Evolutionary conservation across 192 early-diverging fungal genomes (phyloP).

Genomic region (Coemansia sp.): DNA sequence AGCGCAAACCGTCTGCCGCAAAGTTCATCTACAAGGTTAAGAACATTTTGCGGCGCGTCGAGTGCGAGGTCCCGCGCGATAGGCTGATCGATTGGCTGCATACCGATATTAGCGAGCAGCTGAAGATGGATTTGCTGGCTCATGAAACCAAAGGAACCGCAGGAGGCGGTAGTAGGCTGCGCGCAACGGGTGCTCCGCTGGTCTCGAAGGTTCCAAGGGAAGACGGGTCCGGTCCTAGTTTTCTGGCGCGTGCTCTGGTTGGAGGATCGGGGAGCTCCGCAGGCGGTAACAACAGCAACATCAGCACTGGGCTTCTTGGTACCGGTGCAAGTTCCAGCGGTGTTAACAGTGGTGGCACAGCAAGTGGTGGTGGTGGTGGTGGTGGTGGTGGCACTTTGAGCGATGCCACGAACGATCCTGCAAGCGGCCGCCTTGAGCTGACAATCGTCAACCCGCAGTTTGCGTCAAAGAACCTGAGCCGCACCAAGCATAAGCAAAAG

Average conservation of each 20-base stretch:
- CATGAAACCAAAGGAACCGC: conserved; percentile 36
- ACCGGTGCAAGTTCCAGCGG: not conserved
- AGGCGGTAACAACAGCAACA: not conserved
- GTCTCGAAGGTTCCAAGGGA: too few relatives aligned
- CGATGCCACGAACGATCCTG: conserved; percentile 45
- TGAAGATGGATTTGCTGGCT: conserved; percentile 58
- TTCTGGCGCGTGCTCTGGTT: conserved; percentile 9
- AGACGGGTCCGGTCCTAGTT: too few relatives aligned
- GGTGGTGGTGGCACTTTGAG: conserved; percentile 8
- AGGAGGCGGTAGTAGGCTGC: too few relatives aligned
- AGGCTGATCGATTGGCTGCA: conserved; percentile 62
- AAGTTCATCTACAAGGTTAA: conserved; percentile 66
- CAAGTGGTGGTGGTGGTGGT: too few relatives aligned
- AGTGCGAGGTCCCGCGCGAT: conserved; percentile 66
- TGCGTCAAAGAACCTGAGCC: conserved; percentile 35
- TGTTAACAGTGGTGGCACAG: not conserved
- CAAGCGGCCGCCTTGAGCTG: conserved; percentile 38
- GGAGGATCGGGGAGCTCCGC: conserved; percentile 13
- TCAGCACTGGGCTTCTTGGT: too few relatives aligned
- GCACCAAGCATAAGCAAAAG: conserved; percentile 36
- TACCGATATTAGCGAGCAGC: conserved; percentile 70
- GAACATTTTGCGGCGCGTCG: conserved; percentile 70
- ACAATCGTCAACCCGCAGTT: conserved; percentile 40
- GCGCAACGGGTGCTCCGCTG: too few relatives aligned
- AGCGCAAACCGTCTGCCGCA: conserved; percentile 31